Evolutionary conservation across 1,284 basidiomycete species (phyloP).

Genomic region (Cryptococcus hybrid): DNA sequence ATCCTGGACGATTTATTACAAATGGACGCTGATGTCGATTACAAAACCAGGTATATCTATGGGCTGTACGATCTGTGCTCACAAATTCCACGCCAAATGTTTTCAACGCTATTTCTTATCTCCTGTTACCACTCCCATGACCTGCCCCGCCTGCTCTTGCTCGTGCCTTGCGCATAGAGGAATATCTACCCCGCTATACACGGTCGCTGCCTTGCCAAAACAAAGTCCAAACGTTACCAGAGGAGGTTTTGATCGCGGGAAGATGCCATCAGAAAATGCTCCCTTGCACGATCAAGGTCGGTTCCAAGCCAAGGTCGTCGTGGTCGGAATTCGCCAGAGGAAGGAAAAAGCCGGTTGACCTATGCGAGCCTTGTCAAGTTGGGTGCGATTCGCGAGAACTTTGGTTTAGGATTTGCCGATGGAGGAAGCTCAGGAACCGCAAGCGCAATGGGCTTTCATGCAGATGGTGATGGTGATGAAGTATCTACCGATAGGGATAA

Average conservation of each 20-base stretch:
- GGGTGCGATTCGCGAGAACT: slow-evolving; percentile 11
- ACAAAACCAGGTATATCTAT: slow-evolving; percentile 61
- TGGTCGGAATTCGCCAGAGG: neutral
- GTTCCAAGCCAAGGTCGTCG: neutral
- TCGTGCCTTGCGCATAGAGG: slow-evolving; percentile 25
- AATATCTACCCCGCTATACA: slow-evolving; percentile 18
- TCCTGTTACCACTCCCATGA: slow-evolving; percentile 7
- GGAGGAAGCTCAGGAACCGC: neutral
- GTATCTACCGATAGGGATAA: slow-evolving; percentile 2
- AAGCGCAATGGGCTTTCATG: slow-evolving; percentile 9
- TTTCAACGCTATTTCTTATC: slow-evolving; percentile 23
- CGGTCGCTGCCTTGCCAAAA: slow-evolving; percentile 6
- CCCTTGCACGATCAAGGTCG: neutral
- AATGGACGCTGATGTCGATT: neutral
- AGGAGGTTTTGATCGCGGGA: slow-evolving; percentile 6
- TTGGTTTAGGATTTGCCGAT: slow-evolving; percentile 1
- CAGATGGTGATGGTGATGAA: slow-evolving; percentile 5
- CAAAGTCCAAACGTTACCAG: slow-evolving; percentile 7
- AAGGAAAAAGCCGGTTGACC: slow-evolving; percentile 5
- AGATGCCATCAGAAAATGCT: too few species aligned
- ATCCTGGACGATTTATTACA: neutral
- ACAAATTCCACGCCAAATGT: slow-evolving; percentile 66
- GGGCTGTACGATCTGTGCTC: slow-evolving; percentile 64
- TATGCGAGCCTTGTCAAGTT: slow-evolving; percentile 17
- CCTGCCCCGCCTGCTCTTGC: slow-evolving; percentile 41